These are phyloP conservation scores for Astraeus odoratus DNA, from an alignment of 768 basidiomycete species.

Conservation along the genomic window DNA sequence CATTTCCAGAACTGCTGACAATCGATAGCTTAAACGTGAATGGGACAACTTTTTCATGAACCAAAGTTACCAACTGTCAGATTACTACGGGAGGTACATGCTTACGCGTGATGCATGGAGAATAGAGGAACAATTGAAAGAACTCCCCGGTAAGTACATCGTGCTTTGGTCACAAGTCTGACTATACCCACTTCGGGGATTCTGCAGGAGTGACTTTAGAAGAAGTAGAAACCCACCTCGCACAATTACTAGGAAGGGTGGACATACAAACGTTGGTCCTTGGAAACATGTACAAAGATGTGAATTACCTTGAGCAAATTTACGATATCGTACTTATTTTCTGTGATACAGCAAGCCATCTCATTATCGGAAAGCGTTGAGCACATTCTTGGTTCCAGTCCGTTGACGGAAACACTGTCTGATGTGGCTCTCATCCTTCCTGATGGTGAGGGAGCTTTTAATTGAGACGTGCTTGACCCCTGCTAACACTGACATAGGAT, in stretches of 20 bases:
- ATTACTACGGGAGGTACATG: slow-evolving; percentile 67
- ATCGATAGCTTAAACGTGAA: slow-evolving; percentile 56
- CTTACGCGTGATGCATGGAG: slow-evolving; percentile 71
- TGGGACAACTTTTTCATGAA: slow-evolving; percentile 86
- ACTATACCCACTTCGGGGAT: neutral
- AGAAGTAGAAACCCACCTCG: slow-evolving; percentile 60
- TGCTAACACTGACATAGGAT: slow-evolving; percentile 39
- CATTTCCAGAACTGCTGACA: neutral
- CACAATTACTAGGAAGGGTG: slow-evolving; percentile 52
- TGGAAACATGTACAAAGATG: slow-evolving; percentile 83
- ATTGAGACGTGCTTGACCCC: neutral
- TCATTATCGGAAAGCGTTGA: slow-evolving; percentile 68
- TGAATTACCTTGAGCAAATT: slow-evolving; percentile 29
- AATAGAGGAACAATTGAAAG: slow-evolving; percentile 65
- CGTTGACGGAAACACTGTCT: slow-evolving; percentile 34
- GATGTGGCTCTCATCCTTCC: slow-evolving; percentile 59
- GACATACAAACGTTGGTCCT: slow-evolving; percentile 68
- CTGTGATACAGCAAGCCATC: slow-evolving; percentile 59
- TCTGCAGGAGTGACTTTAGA: slow-evolving; percentile 58
- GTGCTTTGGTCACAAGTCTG: neutral
- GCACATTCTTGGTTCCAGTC: slow-evolving; percentile 46
- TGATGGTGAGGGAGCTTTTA: slow-evolving; percentile 38
- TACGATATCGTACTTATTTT: neutral
- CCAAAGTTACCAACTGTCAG: slow-evolving; percentile 74
- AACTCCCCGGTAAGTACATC: slow-evolving; percentile 57